Base-by-base conservation (phyloP, 176 grass and related monocot species). In the Thinopyrum elongatum region DNA sequence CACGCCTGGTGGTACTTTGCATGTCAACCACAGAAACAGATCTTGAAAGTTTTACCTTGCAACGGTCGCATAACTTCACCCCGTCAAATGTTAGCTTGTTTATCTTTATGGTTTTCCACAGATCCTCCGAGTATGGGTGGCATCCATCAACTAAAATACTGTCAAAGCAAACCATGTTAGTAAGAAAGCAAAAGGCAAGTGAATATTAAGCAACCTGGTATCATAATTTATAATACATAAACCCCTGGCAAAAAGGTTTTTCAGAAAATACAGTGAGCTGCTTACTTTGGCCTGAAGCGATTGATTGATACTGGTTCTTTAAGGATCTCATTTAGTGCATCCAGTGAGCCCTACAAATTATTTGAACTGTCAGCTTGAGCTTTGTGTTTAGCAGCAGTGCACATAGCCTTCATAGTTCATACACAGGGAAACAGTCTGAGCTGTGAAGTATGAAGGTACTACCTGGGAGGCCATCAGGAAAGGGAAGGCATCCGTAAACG, bases 71-170 rank as follows among this genome's bases (percentile, higher is more conserved):
- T 84, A 98, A 86, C 78, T 94, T 95, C 41, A 98, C 96, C 30
- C 93, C 96, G 22, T 55, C 46, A 92, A 98, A 98, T 55, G 87
- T 92, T 70, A 95, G 65, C 49, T 86, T 91, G 35, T 92, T 92
- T 83, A 95, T 94, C 69, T 89, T 98, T 60, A 95, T 61, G 80
- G 85, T 84, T 91, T 89, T 95, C 96, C 93, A 98, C 8, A 95
- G 59, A 89, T 98, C 96, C 90, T 98, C 93, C 38, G 91, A 80
- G 84, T 90, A 98, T 77, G 96, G 90, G 70, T 88, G 27, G 42
- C 96, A 98, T 59, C 93, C 93, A 71, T 98, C 90, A 60, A 95
- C 93, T 59, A 98, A 47, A 85, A 98, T 95, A 84, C 96, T 98
- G 81, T 51, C 87, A 90, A 83, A 77, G 42, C 11, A 90, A 87